Base-by-base conservation (phyloP, 108 stramenopile genomes). In the Epithemia pelagica region DNA sequence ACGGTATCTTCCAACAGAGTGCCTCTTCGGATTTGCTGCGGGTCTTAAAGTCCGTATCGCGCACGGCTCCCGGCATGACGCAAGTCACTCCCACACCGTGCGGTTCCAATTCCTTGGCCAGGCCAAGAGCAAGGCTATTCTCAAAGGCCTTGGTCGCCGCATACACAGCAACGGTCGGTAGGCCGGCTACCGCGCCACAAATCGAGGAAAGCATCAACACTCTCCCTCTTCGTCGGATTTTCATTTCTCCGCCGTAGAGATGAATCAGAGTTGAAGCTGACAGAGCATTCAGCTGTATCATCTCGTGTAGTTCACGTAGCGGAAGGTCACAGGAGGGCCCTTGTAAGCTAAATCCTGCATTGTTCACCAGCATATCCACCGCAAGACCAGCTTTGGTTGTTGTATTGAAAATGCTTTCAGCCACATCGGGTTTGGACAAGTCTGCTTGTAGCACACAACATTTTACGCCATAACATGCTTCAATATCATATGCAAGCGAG, bases 81-180 rank as follows among this genome's bases (percentile, higher is more conserved):
- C 89, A 90, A n/a, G 92, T 94, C n/a, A 94, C 88, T 18, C 88
- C 92, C 0, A 89, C 82, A 24, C 92, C 92, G 65, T 73, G 80
- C 32, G 64, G 69, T 67, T 94, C 92, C 76, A 94, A 58, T 68
- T 94, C 92, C 64, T 85, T 89, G 15, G 82, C 86, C 66, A 94
- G 67, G 20, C 85, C 83, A 3, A 81, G 68, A 0, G 84, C 67
- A 55, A 94, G 66, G 52, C 74, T 78, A 58, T 87, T 89, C 66
- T 84, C 83, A 56, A 87, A 94, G 0, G 92, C 76, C 58, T 90
- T 94, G 0, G 87, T 85, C 27, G 89, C 92, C 3, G 88, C 87
- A 67, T 94, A 94, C 0, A 83, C 63, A 22, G 87, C 89, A 5
- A 83, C 82, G n/a, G 74, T 73, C 27, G 92, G 87, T 28, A 76